phyloP scores from a whole-genome alignment of 73 alveolate species.

The Halteria grandinella region DNA sequence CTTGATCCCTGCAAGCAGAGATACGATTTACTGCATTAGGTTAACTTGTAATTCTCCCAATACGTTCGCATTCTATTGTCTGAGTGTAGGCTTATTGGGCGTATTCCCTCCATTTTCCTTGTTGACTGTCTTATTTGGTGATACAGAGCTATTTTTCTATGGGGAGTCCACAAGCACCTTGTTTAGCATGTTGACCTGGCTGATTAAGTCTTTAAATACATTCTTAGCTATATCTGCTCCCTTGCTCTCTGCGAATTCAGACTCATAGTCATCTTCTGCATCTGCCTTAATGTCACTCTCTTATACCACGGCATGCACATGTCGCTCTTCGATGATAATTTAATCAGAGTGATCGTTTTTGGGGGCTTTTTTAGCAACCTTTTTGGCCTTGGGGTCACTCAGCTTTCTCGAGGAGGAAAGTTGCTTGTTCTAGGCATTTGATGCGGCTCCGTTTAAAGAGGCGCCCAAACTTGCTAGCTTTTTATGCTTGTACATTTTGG shows the following conservation, averaged over 20 bases:
- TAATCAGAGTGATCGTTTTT: neutral
- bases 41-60: neutral
- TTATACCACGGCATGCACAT: neutral
- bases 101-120: neutral
- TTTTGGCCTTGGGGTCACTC: neutral
- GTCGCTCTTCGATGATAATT: neutral
- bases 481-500: constrained; percentile 40
- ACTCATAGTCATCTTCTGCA: too few species aligned
- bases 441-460: too few species aligned
- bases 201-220: too few species aligned
- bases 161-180: neutral
- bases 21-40: neutral
- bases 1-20: constrained; percentile 14
- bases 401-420: neutral
- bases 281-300: too few species aligned
- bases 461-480: constrained; percentile 4
- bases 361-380: neutral
- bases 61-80: neutral
- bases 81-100: neutral
- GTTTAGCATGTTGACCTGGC: neutral
- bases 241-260: too few species aligned
- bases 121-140: neutral
- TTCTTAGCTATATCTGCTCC: too few species aligned
- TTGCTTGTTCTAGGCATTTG: neutral
- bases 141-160: neutral